Evolutionary conservation across 2,329 filamentous ascomycete species (phyloP).

Genomic region (Colletotrichum lini): DNA sequence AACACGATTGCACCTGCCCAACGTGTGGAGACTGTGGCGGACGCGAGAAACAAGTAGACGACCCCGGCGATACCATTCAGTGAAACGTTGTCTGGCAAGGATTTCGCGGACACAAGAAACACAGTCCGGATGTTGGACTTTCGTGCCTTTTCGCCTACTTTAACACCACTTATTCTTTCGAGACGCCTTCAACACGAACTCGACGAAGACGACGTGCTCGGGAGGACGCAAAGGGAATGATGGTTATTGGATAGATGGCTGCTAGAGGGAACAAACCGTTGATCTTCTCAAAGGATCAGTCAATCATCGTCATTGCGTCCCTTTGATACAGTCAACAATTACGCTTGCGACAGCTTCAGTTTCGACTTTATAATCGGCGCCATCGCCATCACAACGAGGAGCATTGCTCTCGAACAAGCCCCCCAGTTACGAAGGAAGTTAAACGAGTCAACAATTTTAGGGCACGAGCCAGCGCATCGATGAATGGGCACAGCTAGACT

Average conservation of each 20-base stretch:
- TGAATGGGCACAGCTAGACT: neutral
- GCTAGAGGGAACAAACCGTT: neutral
- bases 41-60: constrained; percentile 18
- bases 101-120: constrained; percentile 1
- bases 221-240: neutral
- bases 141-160: neutral
- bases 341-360: neutral
- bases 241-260: neutral
- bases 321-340: neutral
- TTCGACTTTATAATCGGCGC: neutral
- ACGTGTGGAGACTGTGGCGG: constrained; percentile 23
- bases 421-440: neutral
- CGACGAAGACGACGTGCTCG: neutral
- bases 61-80: constrained; percentile 30
- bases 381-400: neutral
- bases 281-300: neutral
- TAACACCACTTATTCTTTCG: neutral
- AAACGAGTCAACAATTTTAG: neutral
- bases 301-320: no score
- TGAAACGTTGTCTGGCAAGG: constrained; percentile 1
- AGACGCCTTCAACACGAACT: neutral
- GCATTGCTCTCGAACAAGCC: neutral
- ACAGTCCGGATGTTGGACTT: neutral
- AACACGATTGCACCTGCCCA: constrained; percentile 17
- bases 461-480: no score